Percentiles rank a stretch among this genome's conserved stretches.
phyloP scores from a whole-genome alignment of 129 eudicot genomes.

The Tagetes erecta region DNA sequence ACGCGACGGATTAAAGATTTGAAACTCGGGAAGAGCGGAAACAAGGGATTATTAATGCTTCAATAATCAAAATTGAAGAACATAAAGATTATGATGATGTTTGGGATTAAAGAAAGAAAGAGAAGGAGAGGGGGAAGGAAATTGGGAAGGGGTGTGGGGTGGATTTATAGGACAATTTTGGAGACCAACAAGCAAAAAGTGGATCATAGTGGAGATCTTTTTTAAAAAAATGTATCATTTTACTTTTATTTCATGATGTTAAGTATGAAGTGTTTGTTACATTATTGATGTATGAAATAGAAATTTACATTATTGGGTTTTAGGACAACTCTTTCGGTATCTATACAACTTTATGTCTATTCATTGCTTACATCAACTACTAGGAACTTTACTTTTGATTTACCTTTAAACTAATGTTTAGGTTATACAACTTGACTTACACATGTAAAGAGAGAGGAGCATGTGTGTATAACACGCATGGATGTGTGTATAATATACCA shows the following conservation, averaged over 20 bases:
- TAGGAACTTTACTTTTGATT: not conserved
- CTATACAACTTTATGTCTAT: not conserved
- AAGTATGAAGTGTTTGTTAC: not conserved
- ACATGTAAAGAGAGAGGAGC: too few relatives aligned
- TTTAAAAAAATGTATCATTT: not conserved
- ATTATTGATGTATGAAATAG: not conserved
- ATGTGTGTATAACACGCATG: too few relatives aligned
- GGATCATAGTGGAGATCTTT: slow-evolving; percentile 22
- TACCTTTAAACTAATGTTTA: not conserved
- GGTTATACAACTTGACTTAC: too few relatives aligned
- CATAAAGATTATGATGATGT: slow-evolving; percentile 6
- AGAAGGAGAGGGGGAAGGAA: slow-evolving; percentile 53
- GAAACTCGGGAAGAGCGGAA: not conserved
- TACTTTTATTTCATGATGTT: not conserved
- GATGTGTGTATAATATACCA: too few relatives aligned
- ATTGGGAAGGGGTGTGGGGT: slow-evolving; percentile 36
- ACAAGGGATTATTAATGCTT: not conserved
- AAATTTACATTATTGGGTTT: not conserved
- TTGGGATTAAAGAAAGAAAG: slow-evolving; percentile 30
- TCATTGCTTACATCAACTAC: not conserved
- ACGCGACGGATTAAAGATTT: not conserved
- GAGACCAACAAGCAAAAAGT: slow-evolving; percentile 31
- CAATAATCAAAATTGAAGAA: not conserved
- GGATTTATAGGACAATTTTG: slow-evolving; percentile 57
- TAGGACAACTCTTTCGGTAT: not conserved